Base-by-base conservation (phyloP, 2,329 filamentous ascomycete genomes). In the Penicillium sp. region DNA sequence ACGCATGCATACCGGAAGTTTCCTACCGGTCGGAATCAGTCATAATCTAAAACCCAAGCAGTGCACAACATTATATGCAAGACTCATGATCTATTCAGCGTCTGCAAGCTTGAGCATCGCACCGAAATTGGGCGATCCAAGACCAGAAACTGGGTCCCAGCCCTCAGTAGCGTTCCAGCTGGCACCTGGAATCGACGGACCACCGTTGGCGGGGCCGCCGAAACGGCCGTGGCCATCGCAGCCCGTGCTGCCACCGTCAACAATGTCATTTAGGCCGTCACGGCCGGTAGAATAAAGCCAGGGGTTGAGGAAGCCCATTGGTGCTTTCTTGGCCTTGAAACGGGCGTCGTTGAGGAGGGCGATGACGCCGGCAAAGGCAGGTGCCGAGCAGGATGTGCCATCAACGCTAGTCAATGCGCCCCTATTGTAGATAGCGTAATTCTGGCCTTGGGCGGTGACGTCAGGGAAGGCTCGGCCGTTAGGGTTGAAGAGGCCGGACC, bases 291-390 rank as follows among this genome's bases (percentile, higher is more conserved):
- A 68, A 65, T 86, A 87, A 6, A 86, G 65, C 80, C 82, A 85
- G 0, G 84, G 84, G 63, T 87, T 86, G 44, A 86, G 58, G 72
- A 84, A 86, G 0, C 84, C 84, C 41, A 86, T 70, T 0, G 76
- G 69, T 0, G 77, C 66, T 65, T 81, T 78, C 5, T 80, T 80
- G 7, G 70, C 72, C 0, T 77, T 70, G 17, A 87, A 69, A 33
- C 83, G 74, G 0, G 81, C 83, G 62, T 88, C 85, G 61, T 88
- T 88, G 53, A 88, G 72, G 4, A 88, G 77, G 1, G 82, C 76
- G 38, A 89, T 74, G 45, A 88, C 76, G 7, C 78, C 81, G 0
- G 83, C 81, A 25, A 84, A 82, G 0, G 83, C 73, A 0, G 87
- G 87, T 0, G 82, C 72, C 0, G 85, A 80, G 31, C 84, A 81